These are phyloP conservation scores for Talaromyces sp. DNA, from an alignment of 2,329 filamentous ascomycete species.

Conservation along the genomic window DNA sequence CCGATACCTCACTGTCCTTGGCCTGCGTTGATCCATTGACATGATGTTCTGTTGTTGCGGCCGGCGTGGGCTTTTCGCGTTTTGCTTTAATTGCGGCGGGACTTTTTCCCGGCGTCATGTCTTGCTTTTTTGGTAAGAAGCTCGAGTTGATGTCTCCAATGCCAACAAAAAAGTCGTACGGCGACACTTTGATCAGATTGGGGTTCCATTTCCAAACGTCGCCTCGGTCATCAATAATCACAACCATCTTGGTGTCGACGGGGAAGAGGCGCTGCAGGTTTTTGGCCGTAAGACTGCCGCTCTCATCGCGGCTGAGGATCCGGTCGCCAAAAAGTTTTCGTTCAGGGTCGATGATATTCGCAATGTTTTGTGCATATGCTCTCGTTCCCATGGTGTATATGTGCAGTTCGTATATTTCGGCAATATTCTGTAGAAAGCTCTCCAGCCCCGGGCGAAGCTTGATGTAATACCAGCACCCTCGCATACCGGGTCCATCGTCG, in stretches of 20 bases:
- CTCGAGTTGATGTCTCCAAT: constrained; percentile 99
- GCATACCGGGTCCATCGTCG: constrained; percentile 73
- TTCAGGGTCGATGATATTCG: constrained; percentile 86
- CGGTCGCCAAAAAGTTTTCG: constrained; percentile 87
- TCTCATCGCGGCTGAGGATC: constrained; percentile 95
- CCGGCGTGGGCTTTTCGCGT: constrained; percentile 18
- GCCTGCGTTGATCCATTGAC: constrained; percentile 30
- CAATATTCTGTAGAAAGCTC: constrained; percentile 73
- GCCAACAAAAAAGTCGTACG: constrained; percentile 96
- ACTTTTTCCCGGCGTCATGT: constrained; percentile 36
- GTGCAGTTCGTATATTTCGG: constrained; percentile 85
- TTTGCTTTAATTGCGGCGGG: constrained; percentile 17
- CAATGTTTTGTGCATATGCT: constrained; percentile 90
- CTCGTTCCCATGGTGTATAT: constrained; percentile 99
- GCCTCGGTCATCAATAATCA: constrained; percentile 94
- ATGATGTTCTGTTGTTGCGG: constrained; percentile 19
- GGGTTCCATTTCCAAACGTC: constrained; percentile 94
- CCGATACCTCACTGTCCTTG: constrained; percentile 40
- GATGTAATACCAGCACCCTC: constrained; percentile 94
- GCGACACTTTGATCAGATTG: constrained; percentile 89
- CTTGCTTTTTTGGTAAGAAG: constrained; percentile 76
- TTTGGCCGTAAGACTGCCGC: constrained; percentile 87
- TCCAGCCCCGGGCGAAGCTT: constrained; percentile 86
- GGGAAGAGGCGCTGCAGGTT: constrained; percentile 87
- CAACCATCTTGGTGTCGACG: constrained; percentile 97